Evolutionary conservation across 345 rosid species (phyloP).

Genomic region (Ceriops decandra): DNA sequence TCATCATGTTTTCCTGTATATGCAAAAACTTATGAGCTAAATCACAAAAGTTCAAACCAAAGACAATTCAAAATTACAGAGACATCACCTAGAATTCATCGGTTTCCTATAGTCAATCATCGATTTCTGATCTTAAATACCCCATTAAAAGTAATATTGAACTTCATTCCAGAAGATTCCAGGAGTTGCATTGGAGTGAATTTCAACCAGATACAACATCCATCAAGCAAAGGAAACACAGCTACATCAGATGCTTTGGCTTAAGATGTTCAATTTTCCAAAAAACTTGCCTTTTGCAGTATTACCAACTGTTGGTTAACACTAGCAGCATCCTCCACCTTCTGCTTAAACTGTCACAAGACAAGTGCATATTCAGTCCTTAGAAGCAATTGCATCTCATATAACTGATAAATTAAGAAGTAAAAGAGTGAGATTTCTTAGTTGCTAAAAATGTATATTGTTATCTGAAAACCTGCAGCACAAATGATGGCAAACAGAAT

Average conservation of each 20-base stretch:
- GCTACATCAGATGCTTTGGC: not conserved
- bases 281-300: conserved; percentile 52
- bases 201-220: not conserved
- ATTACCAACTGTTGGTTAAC: conserved; percentile 37
- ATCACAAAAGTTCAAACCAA: not conserved
- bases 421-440: not conserved
- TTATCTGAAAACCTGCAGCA: not conserved
- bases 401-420: not conserved
- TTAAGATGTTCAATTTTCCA: not conserved
- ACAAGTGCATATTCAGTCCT: not conserved
- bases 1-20: conserved; percentile 27
- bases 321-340: conserved; percentile 31
- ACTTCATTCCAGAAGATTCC: not conserved
- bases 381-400: not conserved
- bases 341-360: conserved; percentile 53
- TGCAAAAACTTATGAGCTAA: not conserved
- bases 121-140: not conserved
- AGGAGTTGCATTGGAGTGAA: not conserved
- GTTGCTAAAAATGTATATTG: not conserved
- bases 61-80: not conserved
- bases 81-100: not conserved
- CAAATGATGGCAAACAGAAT: not conserved
- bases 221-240: not conserved
- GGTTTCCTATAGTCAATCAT: not conserved
- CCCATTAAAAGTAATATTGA: not conserved